These are phyloP conservation scores for Starmerella apicola DNA, from an alignment of 805 yeast species.

Conservation along the genomic window DNA sequence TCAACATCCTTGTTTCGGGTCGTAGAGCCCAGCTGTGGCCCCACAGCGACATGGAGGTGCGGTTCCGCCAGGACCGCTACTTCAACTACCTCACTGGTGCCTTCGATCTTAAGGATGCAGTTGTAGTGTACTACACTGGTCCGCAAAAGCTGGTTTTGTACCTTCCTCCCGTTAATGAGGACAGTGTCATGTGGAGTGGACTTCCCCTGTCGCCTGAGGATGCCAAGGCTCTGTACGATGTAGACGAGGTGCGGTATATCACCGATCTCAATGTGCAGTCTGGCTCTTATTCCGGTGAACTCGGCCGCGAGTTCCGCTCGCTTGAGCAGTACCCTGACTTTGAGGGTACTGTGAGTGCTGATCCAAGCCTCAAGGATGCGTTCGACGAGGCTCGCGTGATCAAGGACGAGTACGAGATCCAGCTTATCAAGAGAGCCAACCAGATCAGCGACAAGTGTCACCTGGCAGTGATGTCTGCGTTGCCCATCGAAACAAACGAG, in stretches of 20 bases:
- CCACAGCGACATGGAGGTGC: constrained; percentile 67
- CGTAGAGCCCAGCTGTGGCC: constrained; percentile 39
- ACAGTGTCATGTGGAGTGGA: constrained; percentile 96
- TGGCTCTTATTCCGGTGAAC: no score
- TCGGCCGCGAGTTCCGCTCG: constrained; percentile 15
- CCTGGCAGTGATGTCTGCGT: constrained; percentile 81
- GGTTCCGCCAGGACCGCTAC: constrained; percentile 81
- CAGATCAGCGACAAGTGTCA: constrained; percentile 80
- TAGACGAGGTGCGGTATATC: constrained; percentile 64
- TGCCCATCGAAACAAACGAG: constrained; percentile 76
- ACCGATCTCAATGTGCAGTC: constrained; percentile 37
- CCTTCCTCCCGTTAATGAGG: constrained; percentile 71
- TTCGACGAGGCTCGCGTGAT: constrained; percentile 77
- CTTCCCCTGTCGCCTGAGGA: constrained; percentile 57
- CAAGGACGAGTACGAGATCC: constrained; percentile 74
- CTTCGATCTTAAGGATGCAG: constrained; percentile 58
- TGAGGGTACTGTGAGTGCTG: constrained; percentile 9
- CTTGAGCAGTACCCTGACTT: constrained; percentile 13
- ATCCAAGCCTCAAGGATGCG: constrained; percentile 36
- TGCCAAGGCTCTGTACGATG: constrained; percentile 57
- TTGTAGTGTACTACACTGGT: constrained; percentile 44
- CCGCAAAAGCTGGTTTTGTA: constrained; percentile 54
- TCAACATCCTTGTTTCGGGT: constrained; percentile 32
- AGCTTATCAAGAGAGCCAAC: constrained; percentile 66
- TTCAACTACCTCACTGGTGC: constrained; percentile 80